Base-by-base conservation (phyloP, 2,329 filamentous ascomycete genomes). In the Lecanicillium sp. region DNA sequence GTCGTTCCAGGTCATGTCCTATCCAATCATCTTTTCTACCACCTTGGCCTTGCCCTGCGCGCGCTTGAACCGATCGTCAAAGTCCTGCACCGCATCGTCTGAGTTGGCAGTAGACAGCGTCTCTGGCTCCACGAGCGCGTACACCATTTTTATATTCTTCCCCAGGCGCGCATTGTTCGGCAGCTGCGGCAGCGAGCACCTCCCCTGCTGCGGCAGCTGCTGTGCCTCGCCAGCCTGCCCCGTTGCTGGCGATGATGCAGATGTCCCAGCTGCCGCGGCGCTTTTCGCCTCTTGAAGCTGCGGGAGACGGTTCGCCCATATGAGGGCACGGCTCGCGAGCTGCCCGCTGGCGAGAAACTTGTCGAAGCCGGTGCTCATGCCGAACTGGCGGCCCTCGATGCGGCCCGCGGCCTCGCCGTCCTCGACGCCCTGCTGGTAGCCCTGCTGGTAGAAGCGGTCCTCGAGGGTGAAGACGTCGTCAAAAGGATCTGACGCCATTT, bases 321-420 rank as follows among this genome's bases (percentile, higher is more conserved):
- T 74, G 20, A 86, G 69, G 12, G 88, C 82, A 59, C 82, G 84
- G 37, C 89, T 87, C 57, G 91, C 84, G 26, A 97, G 67, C 50
- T 77, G 76, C 2, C 91, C 91, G 64, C 89, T 79, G 53, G 89
- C 84, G 35, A 86, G 62, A 60, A 94, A 96, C 68, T 95, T 97
- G 58, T 95, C 88, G 58, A 93, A 97, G 0, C 90, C 91, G 55
- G 90, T 93, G 63, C 94, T 86, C 35, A 97, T 79, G 1, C 91
- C 93, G 62, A 97, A 89, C 17, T 89, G 80, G 44, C 90, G 86
- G 52, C 93, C 93, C 74, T 98, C 93, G 54, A 88, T 81, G 50
- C 84, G 83, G 32, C 93, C 93, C 26, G 87, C 84, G 51, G 77
- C 76, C 33, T 80, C 72, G 51, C 93, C 93, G 66, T 95, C 91